These are phyloP conservation scores for Liriodendron chinense DNA, from an alignment of 164 flowering plant species.

Conservation along the genomic window DNA sequence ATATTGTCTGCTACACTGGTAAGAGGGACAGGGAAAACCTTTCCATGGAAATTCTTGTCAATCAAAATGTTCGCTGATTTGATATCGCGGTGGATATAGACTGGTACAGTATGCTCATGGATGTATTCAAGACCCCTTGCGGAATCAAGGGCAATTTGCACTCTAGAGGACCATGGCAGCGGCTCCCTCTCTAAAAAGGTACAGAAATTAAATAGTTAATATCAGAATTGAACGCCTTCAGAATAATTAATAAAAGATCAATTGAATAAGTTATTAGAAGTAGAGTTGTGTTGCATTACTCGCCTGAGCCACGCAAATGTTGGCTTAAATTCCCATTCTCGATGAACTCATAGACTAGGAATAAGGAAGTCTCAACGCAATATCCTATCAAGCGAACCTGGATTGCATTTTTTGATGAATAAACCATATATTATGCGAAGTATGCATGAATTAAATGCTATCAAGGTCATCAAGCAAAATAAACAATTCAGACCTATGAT, in stretches of 20 bases:
- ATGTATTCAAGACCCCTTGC: conserved; percentile 98
- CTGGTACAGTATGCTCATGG: conserved; percentile 93
- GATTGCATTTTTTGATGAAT: not conserved
- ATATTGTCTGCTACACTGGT: not conserved
- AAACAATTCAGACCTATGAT: not conserved
- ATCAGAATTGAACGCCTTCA: not conserved
- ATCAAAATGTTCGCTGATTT: conserved; percentile 94
- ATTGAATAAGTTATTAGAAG: not conserved
- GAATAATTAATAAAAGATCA: not conserved
- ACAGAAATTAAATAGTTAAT: not conserved
- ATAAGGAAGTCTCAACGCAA: conserved; percentile 74
- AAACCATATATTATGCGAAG: not conserved
- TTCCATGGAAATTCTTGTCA: conserved; percentile 78
- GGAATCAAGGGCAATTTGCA: conserved; percentile 95
- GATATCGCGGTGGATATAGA: conserved; percentile 93
- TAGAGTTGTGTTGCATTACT: not conserved
- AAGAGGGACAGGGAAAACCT: conserved; percentile 44
- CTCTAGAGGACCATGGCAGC: conserved; percentile 73
- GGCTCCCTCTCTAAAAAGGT: conserved; percentile 51
- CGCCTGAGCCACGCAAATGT: conserved; percentile 78
- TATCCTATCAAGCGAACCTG: conserved; percentile 96
- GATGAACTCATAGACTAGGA: conserved; percentile 79
- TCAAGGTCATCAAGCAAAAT: not conserved
- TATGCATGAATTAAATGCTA: not conserved
- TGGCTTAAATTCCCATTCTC: conserved; percentile 90